These are phyloP conservation scores for Atractiella rhizophila DNA, from an alignment of 768 basidiomycete genomes.

Conservation along the genomic window DNA sequence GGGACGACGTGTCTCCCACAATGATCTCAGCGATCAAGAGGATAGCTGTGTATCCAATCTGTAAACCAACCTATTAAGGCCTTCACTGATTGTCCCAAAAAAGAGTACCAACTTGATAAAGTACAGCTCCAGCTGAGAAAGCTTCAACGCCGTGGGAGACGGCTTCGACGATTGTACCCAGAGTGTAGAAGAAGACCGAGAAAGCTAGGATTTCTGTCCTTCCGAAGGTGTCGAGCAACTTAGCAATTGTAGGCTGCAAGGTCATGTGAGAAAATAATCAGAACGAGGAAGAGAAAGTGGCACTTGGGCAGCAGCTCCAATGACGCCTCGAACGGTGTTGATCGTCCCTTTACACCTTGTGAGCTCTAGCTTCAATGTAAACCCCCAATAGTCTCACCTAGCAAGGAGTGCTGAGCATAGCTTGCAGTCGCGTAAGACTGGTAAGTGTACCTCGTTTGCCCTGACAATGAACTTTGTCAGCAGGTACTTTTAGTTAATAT, in stretches of 20 bases:
- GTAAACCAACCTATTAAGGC: too few species aligned
- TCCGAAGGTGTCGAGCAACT: constrained; percentile 20
- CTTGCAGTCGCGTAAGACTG: constrained; percentile 11
- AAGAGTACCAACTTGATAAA: constrained; percentile 12
- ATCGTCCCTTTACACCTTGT: too few species aligned
- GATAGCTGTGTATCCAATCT: constrained; percentile 18
- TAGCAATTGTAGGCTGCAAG: constrained; percentile 13
- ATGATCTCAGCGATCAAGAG: constrained; percentile 19
- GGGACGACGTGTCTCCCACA: constrained; percentile 18
- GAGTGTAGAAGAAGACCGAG: constrained; percentile 17
- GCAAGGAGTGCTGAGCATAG: constrained; percentile 11
- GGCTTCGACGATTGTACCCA: constrained; percentile 20
- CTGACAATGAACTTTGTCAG: too few species aligned
- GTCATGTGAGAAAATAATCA: too few species aligned
- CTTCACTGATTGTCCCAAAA: too few species aligned
- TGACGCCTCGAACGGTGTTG: constrained; percentile 17
- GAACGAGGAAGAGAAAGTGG: too few species aligned
- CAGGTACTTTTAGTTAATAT: too few species aligned
- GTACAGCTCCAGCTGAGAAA: constrained; percentile 19
- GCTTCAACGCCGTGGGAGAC: constrained; percentile 11
- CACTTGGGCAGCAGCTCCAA: constrained; percentile 17
- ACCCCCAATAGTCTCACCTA: too few species aligned
- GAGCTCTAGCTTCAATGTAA: too few species aligned
- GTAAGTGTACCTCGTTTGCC: constrained; percentile 16
- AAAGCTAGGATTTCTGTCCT: constrained; percentile 17